Base-by-base conservation (phyloP, 352 stramenopile genomes). In the Hyaloperonospora arabidopsidis region DNA sequence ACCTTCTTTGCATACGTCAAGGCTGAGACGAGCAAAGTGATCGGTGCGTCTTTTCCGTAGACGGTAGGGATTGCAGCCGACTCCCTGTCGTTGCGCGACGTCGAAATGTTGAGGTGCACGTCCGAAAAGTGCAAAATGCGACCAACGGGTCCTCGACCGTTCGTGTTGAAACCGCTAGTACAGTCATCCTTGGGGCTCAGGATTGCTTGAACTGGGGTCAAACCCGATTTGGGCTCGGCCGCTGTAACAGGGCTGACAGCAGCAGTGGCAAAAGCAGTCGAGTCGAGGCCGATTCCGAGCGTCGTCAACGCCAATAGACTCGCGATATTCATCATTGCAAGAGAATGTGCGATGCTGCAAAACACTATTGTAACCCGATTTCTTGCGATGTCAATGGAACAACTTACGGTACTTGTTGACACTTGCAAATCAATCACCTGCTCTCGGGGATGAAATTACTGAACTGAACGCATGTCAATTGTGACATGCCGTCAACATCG, bases 81-180 rank as follows among this genome's bases (percentile, higher is more conserved):
- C 14, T 86, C 68, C 7, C 23, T 50, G 5, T 48, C 63, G 45
- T 77, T 60, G 7, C 84, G 49, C 12, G 66, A 68, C 15, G 53
- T 13, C n/a, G 79, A 87, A 25, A 86, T 65, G 52, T 89, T 88
- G 29, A 92, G 59, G 39, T 92, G 78, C 13, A 89, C 79, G 47
- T 92, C 81, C 15, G 79, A 88, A 48, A 89, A 89, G 65, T 92
- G 78, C 52, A 92, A 64, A 57, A 92, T 89, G 35, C 76, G 63
- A 14, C 54, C 49, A 15, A 63, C 43, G n/a, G 19, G 52, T 25
- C 17, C 11, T 5, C n/a, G 12, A 17, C 0, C 38, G 21, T 14
- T 18, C 2, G 15, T 11, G 5, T 44, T 14, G 17, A 14, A 1
- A 1, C 0, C 21, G 18, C 38, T 11, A 8, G 14, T 2, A 41